Conservation (phyloP, 331 rosid genomes). For the Spiraea crenata region DNA sequence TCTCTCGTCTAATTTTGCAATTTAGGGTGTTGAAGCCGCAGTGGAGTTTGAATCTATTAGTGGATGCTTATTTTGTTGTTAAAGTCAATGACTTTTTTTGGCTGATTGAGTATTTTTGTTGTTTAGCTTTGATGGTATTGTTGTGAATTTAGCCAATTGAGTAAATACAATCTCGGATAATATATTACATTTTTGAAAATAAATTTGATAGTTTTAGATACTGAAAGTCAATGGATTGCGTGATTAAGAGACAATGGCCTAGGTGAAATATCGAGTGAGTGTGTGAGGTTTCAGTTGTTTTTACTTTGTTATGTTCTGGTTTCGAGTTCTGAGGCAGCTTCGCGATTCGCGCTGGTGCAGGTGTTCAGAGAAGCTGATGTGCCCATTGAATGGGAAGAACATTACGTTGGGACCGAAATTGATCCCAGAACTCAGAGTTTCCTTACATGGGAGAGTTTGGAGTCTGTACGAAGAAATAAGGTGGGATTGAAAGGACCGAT, state of each 20-base stretch:
- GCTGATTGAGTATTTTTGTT: neutral
- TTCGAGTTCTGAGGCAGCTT: neutral
- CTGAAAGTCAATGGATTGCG: neutral
- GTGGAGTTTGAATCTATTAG: neutral
- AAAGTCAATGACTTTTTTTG: neutral
- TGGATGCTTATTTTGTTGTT: neutral
- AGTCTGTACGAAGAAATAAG: conserved; percentile 67
- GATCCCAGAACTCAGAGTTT: conserved; percentile 94
- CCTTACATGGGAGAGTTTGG: conserved; percentile 95
- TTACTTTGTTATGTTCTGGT: neutral
- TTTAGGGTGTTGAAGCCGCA: conserved; percentile 5
- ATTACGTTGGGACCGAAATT: conserved; percentile 67
- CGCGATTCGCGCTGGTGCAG: conserved; percentile 31
- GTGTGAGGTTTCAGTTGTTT: neutral
- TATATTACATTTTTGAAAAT: neutral
- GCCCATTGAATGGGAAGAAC: conserved; percentile 96
- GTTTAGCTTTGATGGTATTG: neutral
- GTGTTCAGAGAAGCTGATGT: conserved; percentile 73
- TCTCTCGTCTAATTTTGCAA: conserved; percentile 2
- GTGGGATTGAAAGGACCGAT: conserved; percentile 98
- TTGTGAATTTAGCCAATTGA: neutral
- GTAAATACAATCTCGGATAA: neutral
- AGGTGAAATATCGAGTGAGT: neutral
- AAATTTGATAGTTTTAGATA: neutral
- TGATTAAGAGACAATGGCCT: neutral